These are phyloP conservation scores for Xylaria palmicola DNA, from an alignment of 495 filamentous ascomycete genomes.

Conservation along the genomic window DNA sequence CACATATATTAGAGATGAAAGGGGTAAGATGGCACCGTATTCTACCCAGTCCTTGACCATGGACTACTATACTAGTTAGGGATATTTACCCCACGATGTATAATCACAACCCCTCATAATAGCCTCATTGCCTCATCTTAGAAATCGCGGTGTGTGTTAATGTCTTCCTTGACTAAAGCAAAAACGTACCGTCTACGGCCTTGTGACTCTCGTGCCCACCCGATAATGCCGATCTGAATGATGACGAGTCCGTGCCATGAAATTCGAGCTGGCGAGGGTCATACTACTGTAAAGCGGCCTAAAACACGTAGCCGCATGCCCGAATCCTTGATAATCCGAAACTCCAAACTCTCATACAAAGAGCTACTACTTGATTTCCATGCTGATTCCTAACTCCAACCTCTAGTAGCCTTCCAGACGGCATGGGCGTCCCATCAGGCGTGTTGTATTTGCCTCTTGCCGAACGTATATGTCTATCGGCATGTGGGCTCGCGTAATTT, in stretches of 20 bases:
- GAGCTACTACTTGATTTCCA: neutral
- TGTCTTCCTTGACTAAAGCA: too few relatives aligned
- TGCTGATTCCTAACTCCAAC: neutral
- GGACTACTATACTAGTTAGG: too few relatives aligned
- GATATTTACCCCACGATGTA: too few relatives aligned
- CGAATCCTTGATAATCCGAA: constrained; percentile 5
- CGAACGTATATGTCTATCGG: neutral
- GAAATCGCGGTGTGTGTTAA: too few relatives aligned
- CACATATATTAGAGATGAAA: too few relatives aligned
- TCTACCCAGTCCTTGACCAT: too few relatives aligned
- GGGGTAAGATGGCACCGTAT: too few relatives aligned
- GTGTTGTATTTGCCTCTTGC: neutral
- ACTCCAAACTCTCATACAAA: neutral
- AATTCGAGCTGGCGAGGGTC: neutral
- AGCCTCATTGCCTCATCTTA: constrained; percentile 5
- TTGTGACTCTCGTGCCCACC: neutral
- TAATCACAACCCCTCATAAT: neutral
- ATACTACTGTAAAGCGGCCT: neutral
- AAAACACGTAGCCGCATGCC: neutral
- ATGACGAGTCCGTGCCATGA: neutral
- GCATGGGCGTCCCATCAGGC: neutral
- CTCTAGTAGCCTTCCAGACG: neutral
- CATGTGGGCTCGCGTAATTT: neutral
- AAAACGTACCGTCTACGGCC: neutral
- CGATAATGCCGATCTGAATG: neutral